Evolutionary conservation across 2,329 filamentous ascomycete species (phyloP).

Genomic region (Ascochyta fabae): DNA sequence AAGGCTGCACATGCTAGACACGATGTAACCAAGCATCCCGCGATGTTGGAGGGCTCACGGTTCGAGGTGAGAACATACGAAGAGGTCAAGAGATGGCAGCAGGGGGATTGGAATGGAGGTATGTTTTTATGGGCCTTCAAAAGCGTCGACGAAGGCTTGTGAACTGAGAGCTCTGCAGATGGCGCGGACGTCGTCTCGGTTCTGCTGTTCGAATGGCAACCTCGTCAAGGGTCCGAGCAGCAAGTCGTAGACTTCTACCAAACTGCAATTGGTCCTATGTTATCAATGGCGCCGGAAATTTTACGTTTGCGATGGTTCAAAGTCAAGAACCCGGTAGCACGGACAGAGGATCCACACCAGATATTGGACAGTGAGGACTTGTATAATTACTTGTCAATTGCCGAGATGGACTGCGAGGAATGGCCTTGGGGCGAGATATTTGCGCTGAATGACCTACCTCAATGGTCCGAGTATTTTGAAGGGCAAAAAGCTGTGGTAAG

Average conservation of each 20-base stretch:
- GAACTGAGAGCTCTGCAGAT: not conserved
- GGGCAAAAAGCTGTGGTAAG: conserved; percentile 10
- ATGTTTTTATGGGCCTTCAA: not conserved
- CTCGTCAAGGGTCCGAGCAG: conserved; percentile 1
- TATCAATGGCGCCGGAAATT: conserved; percentile 4
- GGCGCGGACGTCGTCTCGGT: conserved; percentile 4
- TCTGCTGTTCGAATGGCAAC: conserved; percentile 11
- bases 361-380: conserved; percentile 1
- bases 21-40: not conserved
- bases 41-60: not conserved
- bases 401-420: conserved; percentile 13
- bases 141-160: not conserved
- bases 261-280: conserved; percentile 1
- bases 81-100: conserved; percentile 15
- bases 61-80: conserved; percentile 16
- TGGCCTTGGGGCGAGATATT: conserved; percentile 17
- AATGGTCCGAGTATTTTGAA: conserved; percentile 16
- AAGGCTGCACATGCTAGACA: not conserved
- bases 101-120: conserved; percentile 11
- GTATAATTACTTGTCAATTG: conserved; percentile 5
- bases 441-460: conserved; percentile 1
- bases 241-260: conserved; percentile 10
- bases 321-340: conserved; percentile 2
- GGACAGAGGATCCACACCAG: not conserved
- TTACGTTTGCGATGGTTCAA: conserved; percentile 14